Evolutionary conservation across 345 rosid species (phyloP).

Genomic region (Eucalyptus guilfoylei): DNA sequence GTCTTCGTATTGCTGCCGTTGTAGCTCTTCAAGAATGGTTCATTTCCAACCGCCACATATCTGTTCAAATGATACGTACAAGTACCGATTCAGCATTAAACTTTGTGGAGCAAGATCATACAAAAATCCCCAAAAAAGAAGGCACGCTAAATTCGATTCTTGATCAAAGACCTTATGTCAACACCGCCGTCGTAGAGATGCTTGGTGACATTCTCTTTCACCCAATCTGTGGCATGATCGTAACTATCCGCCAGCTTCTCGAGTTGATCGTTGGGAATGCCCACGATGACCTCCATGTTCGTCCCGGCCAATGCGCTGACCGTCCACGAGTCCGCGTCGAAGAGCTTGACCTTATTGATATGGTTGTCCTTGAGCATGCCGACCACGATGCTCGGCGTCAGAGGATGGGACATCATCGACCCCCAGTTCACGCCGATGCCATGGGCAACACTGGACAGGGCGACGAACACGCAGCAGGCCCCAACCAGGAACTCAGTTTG

Average conservation of each 20-base stretch:
- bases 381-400: constrained; percentile 45
- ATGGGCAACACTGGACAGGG: constrained; percentile 1
- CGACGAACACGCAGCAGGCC: not conserved
- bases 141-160: not conserved
- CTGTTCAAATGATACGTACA: constrained; percentile 6
- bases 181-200: constrained; percentile 38
- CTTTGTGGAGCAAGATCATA: not conserved
- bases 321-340: constrained; percentile 55
- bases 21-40: constrained; percentile 68
- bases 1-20: constrained; percentile 29
- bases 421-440: constrained; percentile 89
- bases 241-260: constrained; percentile 7
- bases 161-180: constrained; percentile 37
- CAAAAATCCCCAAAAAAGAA: not conserved
- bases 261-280: constrained; percentile 63
- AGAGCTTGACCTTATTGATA: constrained; percentile 58
- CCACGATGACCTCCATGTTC: constrained; percentile 66
- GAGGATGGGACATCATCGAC: constrained; percentile 41
- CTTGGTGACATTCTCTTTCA: constrained; percentile 46
- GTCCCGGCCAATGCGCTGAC: constrained; percentile 40
- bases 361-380: constrained; percentile 66
- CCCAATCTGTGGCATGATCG: constrained; percentile 55
- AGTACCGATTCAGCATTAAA: not conserved
- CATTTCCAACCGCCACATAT: constrained; percentile 85
- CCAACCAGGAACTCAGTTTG: not conserved